These are phyloP conservation scores for Corylus heterophylla DNA, from an alignment of 306 rosid genomes.

Conservation along the genomic window DNA sequence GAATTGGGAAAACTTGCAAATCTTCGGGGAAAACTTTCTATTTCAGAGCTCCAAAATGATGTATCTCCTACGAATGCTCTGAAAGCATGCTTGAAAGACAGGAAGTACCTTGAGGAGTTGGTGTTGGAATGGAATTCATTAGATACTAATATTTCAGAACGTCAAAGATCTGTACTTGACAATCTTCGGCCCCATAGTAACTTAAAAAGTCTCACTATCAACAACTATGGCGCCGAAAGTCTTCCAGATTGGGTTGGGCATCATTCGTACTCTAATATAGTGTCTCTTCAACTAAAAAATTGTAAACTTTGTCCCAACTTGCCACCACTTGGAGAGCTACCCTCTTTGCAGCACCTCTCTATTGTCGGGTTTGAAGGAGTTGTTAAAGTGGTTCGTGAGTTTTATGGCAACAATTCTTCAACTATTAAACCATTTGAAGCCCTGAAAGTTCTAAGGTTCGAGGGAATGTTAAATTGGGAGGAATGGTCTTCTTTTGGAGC, in stretches of 20 bases:
- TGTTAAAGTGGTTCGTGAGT: no score
- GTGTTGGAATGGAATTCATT: background rate
- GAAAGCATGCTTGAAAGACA: background rate
- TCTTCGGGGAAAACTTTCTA: no score
- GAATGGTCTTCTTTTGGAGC: background rate
- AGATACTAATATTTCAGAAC: no score
- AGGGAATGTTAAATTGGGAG: background rate
- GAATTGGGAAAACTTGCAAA: no score
- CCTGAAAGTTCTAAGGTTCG: background rate
- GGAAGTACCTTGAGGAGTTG: background rate
- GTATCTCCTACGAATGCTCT: background rate
- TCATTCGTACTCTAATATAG: no score
- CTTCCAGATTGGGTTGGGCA: no score
- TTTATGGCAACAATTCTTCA: background rate
- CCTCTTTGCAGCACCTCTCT: background rate
- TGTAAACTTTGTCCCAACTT: accelerated
- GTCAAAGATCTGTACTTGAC: background rate
- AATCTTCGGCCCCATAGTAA: background rate
- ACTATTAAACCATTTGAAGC: no score
- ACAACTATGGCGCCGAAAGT: no score
- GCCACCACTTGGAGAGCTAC: background rate
- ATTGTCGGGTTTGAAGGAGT: no score
- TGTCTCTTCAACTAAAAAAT: no score
- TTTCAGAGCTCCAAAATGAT: no score
- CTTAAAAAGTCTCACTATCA: no score